Conservation (phyloP, 1,139 yeast species). For the Williopsis jadinii region DNA sequence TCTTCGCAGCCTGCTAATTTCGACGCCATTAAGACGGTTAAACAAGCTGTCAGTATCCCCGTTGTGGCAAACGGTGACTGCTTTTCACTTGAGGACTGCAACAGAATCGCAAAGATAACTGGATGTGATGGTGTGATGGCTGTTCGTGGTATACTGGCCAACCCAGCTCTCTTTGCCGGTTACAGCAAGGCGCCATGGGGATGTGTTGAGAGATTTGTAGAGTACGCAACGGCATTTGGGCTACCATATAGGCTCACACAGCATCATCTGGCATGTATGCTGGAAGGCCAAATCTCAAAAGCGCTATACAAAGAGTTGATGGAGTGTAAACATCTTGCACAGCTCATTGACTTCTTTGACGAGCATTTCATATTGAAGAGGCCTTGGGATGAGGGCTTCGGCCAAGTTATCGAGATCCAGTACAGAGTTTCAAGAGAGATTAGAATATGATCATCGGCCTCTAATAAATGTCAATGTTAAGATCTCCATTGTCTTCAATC, state of each 20-base stretch:
- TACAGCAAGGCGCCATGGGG: conserved; percentile 76
- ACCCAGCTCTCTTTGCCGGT: conserved; percentile 86
- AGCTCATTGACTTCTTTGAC: conserved; percentile 81
- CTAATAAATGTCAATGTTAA: too few relatives aligned
- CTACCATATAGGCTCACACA: conserved; percentile 77
- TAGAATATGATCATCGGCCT: conserved; percentile 24
- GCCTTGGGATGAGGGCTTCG: conserved; percentile 64
- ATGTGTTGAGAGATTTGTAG: conserved; percentile 79
- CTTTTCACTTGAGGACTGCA: conserved; percentile 57
- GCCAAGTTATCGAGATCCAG: conserved; percentile 47
- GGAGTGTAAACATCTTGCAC: conserved; percentile 47
- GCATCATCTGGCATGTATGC: conserved; percentile 86
- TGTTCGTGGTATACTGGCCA: conserved; percentile 77
- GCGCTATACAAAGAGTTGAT: conserved; percentile 57
- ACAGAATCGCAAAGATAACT: conserved; percentile 52
- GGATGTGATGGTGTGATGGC: conserved; percentile 94
- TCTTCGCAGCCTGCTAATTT: conserved; percentile 77
- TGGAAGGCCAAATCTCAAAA: conserved; percentile 53
- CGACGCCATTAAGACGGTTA: conserved; percentile 69
- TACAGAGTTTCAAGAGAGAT: conserved; percentile 34
- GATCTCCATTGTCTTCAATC: too few relatives aligned
- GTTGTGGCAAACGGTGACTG: conserved; percentile 97
- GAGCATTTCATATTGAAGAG: conserved; percentile 56
- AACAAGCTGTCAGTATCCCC: conserved; percentile 57
- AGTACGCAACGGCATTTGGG: conserved; percentile 71